Evolutionary conservation across 139 green algal genomes (phyloP).

Genomic region (Raphidocelis subcapitata): DNA sequence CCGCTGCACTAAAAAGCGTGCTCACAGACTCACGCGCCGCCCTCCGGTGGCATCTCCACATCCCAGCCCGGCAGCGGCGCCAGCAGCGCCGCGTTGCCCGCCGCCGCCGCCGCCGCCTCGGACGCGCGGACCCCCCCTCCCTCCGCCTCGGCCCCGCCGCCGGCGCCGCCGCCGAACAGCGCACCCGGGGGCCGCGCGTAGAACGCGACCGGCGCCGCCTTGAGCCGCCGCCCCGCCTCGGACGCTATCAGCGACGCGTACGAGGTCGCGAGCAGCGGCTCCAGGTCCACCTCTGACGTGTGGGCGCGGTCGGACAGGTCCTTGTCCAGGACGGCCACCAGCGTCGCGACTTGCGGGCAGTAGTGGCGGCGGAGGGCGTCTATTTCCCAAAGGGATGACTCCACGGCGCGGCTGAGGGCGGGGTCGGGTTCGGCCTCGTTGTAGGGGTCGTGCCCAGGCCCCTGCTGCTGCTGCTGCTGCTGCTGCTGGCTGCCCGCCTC

Average conservation of each 20-base stretch:
- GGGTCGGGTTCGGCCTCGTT: slow-evolving; percentile 62
- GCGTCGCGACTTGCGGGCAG: slow-evolving; percentile 73
- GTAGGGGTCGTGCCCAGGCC: slow-evolving; percentile 40
- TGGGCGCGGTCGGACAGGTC: slow-evolving; percentile 79
- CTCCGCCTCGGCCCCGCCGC: slow-evolving; percentile 4
- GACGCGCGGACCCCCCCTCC: too few relatives aligned
- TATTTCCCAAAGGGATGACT: slow-evolving; percentile 96
- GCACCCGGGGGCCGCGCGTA: slow-evolving; percentile 9
- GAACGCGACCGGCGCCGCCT: slow-evolving; percentile 45
- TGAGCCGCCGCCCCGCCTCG: slow-evolving; percentile 69
- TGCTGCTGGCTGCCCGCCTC: slow-evolving; percentile 4
- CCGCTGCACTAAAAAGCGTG: too few relatives aligned
- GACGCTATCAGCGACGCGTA: slow-evolving; percentile 71
- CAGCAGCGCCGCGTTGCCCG: too few relatives aligned
- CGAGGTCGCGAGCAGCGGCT: slow-evolving; percentile 47
- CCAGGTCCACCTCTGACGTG: slow-evolving; percentile 80
- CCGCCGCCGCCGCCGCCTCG: too few relatives aligned
- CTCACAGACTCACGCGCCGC: too few relatives aligned
- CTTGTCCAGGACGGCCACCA: slow-evolving; percentile 74
- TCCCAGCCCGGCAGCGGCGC: too few relatives aligned
- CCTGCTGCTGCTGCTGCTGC: neutral
- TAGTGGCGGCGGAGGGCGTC: slow-evolving; percentile 78
- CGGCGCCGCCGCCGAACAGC: slow-evolving; percentile 3
- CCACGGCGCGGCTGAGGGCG: slow-evolving; percentile 69
- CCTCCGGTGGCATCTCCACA: too few relatives aligned